These are phyloP conservation scores for Coniella lustricola DNA, from an alignment of 2,329 filamentous ascomycete species.

Conservation along the genomic window DNA sequence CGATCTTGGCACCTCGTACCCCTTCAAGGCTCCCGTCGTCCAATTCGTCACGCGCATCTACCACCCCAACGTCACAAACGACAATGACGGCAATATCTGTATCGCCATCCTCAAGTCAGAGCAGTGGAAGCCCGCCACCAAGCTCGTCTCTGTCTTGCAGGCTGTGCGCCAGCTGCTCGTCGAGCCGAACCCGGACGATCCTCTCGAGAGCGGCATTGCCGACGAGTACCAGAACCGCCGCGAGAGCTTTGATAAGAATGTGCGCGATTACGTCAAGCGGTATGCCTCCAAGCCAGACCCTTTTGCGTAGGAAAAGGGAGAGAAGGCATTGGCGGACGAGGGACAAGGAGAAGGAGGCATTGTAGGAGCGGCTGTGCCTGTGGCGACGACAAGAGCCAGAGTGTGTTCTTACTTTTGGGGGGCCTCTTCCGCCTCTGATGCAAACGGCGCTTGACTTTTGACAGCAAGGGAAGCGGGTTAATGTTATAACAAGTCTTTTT, in stretches of 20 bases:
- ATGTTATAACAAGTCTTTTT: too few species aligned
- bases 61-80: conserved; percentile 91
- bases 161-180: conserved; percentile 67
- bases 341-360: too few species aligned
- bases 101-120: conserved; percentile 75
- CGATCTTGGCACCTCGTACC: conserved; percentile 71
- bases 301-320: neutral
- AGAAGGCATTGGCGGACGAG: too few species aligned
- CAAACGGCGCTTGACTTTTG: too few species aligned
- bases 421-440: too few species aligned
- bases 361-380: too few species aligned
- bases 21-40: conserved; percentile 79
- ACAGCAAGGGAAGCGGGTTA: too few species aligned
- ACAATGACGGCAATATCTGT: conserved; percentile 78
- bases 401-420: too few species aligned
- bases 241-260: conserved; percentile 66
- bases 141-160: conserved; percentile 67
- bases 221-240: conserved; percentile 71
- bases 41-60: conserved; percentile 86
- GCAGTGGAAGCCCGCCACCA: conserved; percentile 85
- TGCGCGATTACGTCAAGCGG: conserved; percentile 63
- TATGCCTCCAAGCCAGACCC: conserved; percentile 47
- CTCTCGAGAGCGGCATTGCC: conserved; percentile 78
- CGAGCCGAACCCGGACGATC: conserved; percentile 83
- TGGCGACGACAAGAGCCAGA: too few species aligned